These are phyloP conservation scores for Chlorella sorokiniana DNA, from an alignment of 139 green algal genomes.

Conservation along the genomic window DNA sequence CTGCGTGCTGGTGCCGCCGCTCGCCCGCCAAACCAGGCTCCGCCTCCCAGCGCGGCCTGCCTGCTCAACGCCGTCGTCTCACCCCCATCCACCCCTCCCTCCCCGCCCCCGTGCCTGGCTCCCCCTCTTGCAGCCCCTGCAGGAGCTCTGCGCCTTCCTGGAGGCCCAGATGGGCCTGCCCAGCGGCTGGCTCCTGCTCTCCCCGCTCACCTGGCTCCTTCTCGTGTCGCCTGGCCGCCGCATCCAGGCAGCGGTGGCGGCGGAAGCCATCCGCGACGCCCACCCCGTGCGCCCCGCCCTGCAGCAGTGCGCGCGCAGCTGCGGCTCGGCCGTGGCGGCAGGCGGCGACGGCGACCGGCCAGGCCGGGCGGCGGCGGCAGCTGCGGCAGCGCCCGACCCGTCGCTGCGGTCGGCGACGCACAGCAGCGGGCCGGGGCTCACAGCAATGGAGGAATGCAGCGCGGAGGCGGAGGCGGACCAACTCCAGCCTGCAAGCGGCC, in stretches of 20 bases:
- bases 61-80: too few species aligned
- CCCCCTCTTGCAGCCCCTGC: conserved; percentile 33
- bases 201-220: conserved; percentile 36
- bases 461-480: too few species aligned
- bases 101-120: not conserved
- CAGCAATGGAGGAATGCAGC: not conserved
- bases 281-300: not conserved
- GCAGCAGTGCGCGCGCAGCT: conserved; percentile 18
- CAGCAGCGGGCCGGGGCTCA: conserved; percentile 5
- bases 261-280: conserved; percentile 34
- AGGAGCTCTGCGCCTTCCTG: conserved; percentile 41
- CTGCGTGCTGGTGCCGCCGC: not conserved
- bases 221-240: conserved; percentile 35
- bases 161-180: conserved; percentile 55
- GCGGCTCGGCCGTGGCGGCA: not conserved
- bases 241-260: conserved; percentile 41
- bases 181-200: conserved; percentile 44
- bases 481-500: not conserved
- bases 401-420: conserved; percentile 16
- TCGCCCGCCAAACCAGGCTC: not conserved
- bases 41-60: not conserved
- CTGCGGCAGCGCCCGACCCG: not conserved
- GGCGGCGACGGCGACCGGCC: not conserved
- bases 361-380: not conserved
- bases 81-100: not conserved